Conservation (phyloP, 2,329 filamentous ascomycete genomes). For the Neopestalotiopsis rosae region DNA sequence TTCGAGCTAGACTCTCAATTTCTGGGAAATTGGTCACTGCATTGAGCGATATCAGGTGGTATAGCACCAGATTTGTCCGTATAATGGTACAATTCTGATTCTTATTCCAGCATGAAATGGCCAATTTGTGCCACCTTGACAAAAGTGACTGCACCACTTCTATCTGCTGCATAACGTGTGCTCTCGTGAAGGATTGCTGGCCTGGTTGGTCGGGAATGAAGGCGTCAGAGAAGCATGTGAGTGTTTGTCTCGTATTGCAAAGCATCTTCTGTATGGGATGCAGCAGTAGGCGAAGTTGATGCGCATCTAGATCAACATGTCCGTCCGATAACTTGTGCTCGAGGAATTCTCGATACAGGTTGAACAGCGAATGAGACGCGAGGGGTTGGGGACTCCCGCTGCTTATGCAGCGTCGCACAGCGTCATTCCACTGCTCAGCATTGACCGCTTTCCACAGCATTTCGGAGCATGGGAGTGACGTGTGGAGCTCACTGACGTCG, state of each 20-base stretch:
- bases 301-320: slow-evolving; percentile 48
- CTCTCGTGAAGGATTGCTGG: slow-evolving; percentile 57
- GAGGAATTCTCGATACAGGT: slow-evolving; percentile 72
- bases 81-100: slow-evolving; percentile 64
- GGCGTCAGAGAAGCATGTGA: slow-evolving; percentile 68
- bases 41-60: slow-evolving; percentile 74
- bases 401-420: slow-evolving; percentile 57
- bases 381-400: slow-evolving; percentile 59
- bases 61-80: slow-evolving; percentile 70
- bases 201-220: slow-evolving; percentile 52
- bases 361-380: slow-evolving; percentile 62
- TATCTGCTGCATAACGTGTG: slow-evolving; percentile 51
- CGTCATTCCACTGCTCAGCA: slow-evolving; percentile 65
- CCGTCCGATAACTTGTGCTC: slow-evolving; percentile 55
- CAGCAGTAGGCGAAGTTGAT: slow-evolving; percentile 70
- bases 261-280: slow-evolving; percentile 72
- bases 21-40: slow-evolving; percentile 70
- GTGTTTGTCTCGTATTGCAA: slow-evolving; percentile 67
- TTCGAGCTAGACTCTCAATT: slow-evolving; percentile 69
- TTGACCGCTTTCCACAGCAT: slow-evolving; percentile 66
- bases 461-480: slow-evolving; percentile 67
- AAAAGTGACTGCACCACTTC: slow-evolving; percentile 70
- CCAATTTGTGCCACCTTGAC: slow-evolving; percentile 71
- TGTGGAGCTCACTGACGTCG: slow-evolving; percentile 67
- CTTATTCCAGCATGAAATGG: slow-evolving; percentile 58